Base-by-base conservation (phyloP, 495 filamentous ascomycete species). In the Aspergillus panamensis region DNA sequence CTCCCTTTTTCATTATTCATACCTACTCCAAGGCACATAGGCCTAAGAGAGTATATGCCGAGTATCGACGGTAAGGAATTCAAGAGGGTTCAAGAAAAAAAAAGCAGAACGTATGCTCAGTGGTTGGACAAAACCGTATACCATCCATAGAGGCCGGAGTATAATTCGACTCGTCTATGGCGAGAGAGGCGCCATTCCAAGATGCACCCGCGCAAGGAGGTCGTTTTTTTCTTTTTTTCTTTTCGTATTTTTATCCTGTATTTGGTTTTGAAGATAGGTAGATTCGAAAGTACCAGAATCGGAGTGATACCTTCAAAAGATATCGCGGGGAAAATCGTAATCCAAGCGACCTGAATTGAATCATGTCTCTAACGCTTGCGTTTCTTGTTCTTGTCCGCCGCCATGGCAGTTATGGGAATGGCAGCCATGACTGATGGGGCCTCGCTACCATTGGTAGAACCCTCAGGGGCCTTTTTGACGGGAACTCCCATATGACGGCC, bases 401-500 rank as follows among this genome's bases (percentile, higher is more conserved):
- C 50, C 21, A 71, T 63, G 30, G 71, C 68, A 25, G 64, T 61
- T 25, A 69, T 55, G 29, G 70, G 64, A 31, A 77, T 61, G 10
- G 75, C 73, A 29, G 62, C 63, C 33, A 65, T 65, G 53, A 70
- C 65, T 30, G 67, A 21, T 49, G 71, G 71, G 53, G 72, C 60
- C 19, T 77, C 72, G 48, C 21, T 30, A 16, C 58, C 62, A 57
- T 64, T 52, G 19, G 66, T 33, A 51, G 52, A n/a, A 8, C 60
- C 72, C 35, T 78, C 77, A 13, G 77, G 74, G 3, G 78, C 72
- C 63, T 88, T 90, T 76, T 91, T 91, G 63, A 96, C 80, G 3
- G 90, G 83, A n/a, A 97, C 91, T 43, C 91, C 92, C 92, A 97
- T 97, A 69, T 96, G 91, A 42, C 92, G 87, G 48, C 92, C 95